Conservation (phyloP, 495 filamentous ascomycete genomes). For the Penicillium salamii region DNA sequence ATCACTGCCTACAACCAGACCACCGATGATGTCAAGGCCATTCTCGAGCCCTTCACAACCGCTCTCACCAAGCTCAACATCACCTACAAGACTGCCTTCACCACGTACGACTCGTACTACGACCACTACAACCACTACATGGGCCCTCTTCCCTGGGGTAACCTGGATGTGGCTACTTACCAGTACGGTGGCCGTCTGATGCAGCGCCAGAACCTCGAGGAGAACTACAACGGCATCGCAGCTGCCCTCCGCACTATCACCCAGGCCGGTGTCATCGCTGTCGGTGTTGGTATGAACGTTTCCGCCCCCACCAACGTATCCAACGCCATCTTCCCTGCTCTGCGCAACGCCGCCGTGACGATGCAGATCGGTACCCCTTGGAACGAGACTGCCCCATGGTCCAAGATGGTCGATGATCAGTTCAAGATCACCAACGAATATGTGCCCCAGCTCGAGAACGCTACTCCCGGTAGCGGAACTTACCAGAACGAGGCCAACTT, state of each 20-base stretch:
- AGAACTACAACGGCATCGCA: constrained; percentile 43
- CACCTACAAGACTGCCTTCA: constrained; percentile 21
- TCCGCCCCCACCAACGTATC: constrained; percentile 34
- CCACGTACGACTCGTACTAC: constrained; percentile 42
- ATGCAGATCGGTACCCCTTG: constrained; percentile 40
- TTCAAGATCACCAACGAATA: constrained; percentile 36
- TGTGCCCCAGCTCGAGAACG: constrained; percentile 45
- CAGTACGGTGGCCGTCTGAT: constrained; percentile 61
- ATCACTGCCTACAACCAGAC: constrained; percentile 37
- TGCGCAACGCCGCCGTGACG: constrained; percentile 51
- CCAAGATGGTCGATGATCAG: constrained; percentile 37
- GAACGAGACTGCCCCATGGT: constrained; percentile 46
- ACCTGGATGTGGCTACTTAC: constrained; percentile 43
- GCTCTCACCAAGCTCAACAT: constrained; percentile 27
- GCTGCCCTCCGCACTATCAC: constrained; percentile 36
- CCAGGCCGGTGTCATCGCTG: constrained; percentile 40
- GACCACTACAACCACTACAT: constrained; percentile 47
- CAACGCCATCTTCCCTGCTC: constrained; percentile 56
- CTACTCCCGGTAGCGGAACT: constrained; percentile 31
- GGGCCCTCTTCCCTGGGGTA: constrained; percentile 35
- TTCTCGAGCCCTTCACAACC: constrained; percentile 31
- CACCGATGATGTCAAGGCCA: constrained; percentile 22
- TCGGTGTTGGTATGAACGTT: constrained; percentile 45
- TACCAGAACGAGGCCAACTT: constrained; percentile 49
- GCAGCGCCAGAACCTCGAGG: constrained; percentile 43